These are phyloP conservation scores for Talaromyces amestolkiae DNA, from an alignment of 2,329 filamentous ascomycete species.

Conservation along the genomic window DNA sequence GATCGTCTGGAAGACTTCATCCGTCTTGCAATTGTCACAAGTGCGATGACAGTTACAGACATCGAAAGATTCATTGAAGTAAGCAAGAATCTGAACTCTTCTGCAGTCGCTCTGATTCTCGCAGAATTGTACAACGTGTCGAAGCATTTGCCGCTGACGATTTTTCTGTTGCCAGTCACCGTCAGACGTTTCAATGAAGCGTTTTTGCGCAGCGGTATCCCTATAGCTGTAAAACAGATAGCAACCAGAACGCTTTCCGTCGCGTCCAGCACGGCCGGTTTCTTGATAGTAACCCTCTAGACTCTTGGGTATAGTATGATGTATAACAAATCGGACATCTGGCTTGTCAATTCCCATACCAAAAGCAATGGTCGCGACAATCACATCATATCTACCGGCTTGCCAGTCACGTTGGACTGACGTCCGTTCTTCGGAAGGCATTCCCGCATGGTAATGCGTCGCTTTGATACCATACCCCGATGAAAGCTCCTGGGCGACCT, in stretches of 20 bases:
- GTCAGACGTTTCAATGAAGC: conserved; percentile 80
- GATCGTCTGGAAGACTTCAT: conserved; percentile 65
- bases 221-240: conserved; percentile 83
- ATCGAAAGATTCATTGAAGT: conserved; percentile 85
- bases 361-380: conserved; percentile 97
- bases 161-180: conserved; percentile 76
- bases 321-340: conserved; percentile 93
- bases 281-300: conserved; percentile 98
- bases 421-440: conserved; percentile 66
- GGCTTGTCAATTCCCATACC: conserved; percentile 99
- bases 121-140: conserved; percentile 80
- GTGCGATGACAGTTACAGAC: conserved; percentile 66
- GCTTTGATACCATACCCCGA: conserved; percentile 66
- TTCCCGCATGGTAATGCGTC: conserved; percentile 79
- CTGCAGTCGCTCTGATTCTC: conserved; percentile 87
- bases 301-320: conserved; percentile 89
- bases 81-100: conserved; percentile 81
- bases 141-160: conserved; percentile 79
- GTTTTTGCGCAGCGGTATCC: conserved; percentile 70
- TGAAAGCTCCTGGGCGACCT: conserved; percentile 67
- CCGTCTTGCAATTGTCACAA: conserved; percentile 88
- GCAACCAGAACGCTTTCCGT: conserved; percentile 82
- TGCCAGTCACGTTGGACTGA: conserved; percentile 81
- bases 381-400: conserved; percentile 72
- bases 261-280: conserved; percentile 88